A percentile compares a stretch with the other conserved stretches of the same genome.
Conservation (phyloP, 805 yeast genomes). For the Schizosaccharomyces lindneri region DNA sequence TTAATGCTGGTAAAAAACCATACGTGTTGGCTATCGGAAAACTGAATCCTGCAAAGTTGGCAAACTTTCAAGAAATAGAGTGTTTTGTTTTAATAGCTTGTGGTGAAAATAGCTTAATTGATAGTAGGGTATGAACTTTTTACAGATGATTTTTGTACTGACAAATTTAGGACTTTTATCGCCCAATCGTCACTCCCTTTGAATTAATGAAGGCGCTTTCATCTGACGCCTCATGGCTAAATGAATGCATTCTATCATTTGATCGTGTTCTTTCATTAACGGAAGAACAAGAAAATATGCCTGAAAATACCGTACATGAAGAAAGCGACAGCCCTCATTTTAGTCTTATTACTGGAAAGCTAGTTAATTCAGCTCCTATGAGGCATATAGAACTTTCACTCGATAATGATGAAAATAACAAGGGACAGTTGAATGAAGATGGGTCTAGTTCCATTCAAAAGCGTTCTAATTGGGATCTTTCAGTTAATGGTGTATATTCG, state of each 20-base stretch:
- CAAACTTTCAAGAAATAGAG: slow-evolving; percentile 84
- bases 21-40: slow-evolving; percentile 91
- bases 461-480: not conserved
- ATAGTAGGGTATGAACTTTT: slow-evolving; percentile 25
- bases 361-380: not conserved
- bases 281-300: slow-evolving; percentile 10
- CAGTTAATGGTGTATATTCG: not conserved
- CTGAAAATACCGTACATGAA: slow-evolving; percentile 5
- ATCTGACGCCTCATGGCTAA: slow-evolving; percentile 67
- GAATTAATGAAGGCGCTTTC: slow-evolving; percentile 63
- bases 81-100: slow-evolving; percentile 90
- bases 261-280: slow-evolving; percentile 22
- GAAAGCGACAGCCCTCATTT: slow-evolving; percentile 8
- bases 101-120: slow-evolving; percentile 72
- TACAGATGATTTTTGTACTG: not conserved
- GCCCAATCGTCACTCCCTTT: slow-evolving; percentile 83
- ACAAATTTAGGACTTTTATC: slow-evolving; percentile 24
- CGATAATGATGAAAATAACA: not conserved
- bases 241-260: slow-evolving; percentile 76
- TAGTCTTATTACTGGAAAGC: not conserved
- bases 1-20: slow-evolving; percentile 63
- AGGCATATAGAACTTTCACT: not conserved
- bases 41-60: slow-evolving; percentile 89
- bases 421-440: not conserved
- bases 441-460: not conserved